These are phyloP conservation scores for Pseudogymnoascus sp. DNA, from an alignment of 2,329 filamentous ascomycete genomes.

Conservation along the genomic window DNA sequence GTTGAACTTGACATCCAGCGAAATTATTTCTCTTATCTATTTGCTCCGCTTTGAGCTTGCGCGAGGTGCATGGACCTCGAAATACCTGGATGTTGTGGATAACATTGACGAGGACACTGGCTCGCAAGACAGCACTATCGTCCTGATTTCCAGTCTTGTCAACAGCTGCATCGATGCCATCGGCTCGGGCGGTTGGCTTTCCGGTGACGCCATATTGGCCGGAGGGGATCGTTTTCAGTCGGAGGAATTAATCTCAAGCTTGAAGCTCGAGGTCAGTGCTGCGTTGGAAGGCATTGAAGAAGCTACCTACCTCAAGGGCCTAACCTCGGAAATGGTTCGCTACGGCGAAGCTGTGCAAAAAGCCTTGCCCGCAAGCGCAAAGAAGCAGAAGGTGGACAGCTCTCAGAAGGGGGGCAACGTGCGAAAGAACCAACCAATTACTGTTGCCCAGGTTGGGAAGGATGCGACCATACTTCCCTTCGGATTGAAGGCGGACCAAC, in stretches of 20 bases:
- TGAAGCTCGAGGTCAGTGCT: constrained; percentile 61
- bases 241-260: constrained; percentile 54
- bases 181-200: constrained; percentile 65
- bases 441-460: constrained; percentile 37
- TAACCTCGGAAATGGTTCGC: constrained; percentile 58
- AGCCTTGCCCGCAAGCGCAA: constrained; percentile 13
- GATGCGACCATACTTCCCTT: constrained; percentile 53
- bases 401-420: constrained; percentile 15
- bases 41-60: constrained; percentile 65
- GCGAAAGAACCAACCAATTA: constrained; percentile 37
- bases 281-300: constrained; percentile 67
- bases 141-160: constrained; percentile 62
- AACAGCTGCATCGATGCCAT: constrained; percentile 68
- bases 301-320: constrained; percentile 53
- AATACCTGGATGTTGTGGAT: constrained; percentile 54
- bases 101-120: constrained; percentile 37
- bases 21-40: constrained; percentile 63
- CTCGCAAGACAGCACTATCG: constrained; percentile 59
- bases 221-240: constrained; percentile 41
- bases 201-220: constrained; percentile 47
- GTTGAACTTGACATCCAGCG: constrained; percentile 53
- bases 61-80: constrained; percentile 66
- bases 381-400: constrained; percentile 23
- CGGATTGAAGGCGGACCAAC: constrained; percentile 54
- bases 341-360: constrained; percentile 38